Base-by-base conservation (phyloP, 2,329 filamentous ascomycete genomes). In the Fusarium coffeatum region DNA sequence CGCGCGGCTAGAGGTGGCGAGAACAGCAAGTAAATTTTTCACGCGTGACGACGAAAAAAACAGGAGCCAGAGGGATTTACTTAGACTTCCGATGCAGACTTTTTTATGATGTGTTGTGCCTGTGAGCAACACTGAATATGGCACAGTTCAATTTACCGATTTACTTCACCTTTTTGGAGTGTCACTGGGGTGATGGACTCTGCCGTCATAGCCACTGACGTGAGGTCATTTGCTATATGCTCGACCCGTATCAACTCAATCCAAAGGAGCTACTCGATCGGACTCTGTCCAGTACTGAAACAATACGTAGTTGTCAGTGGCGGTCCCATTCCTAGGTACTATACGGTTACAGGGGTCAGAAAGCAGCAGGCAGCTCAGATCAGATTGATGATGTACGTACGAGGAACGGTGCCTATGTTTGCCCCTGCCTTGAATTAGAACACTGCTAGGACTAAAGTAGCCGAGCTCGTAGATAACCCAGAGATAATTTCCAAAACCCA, bases 11-110 rank as follows among this genome's bases (percentile, higher is more conserved):
- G 28, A 40, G 49, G 67, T 70, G 67, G 67, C 67, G 46, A 70
- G 34, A 55, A 46, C 10, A 23, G 28, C 25, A 54, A 62, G 51
- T 28, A 43, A 59, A 54, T 40, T 69, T 68, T 56, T 61, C 41
- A 55, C 49, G 51, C 55, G 41, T 68, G 46, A 55, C 46, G 22
- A 43, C 22, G 22, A 37, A 61, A 40, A 22, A 46, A 27, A 37
- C 34, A 41, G 22, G 22, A 45, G 40, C 32, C 30, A 43, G 47
- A 63, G 37, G 46, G 50, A 27, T 22, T 15, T 15, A 37, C 49
- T 67, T 70, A 59, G 67, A 62, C 67, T 66, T 54, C 67, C 66
- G 34, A 53, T 37, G 46, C 61, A 70, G 62, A 69, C 32, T 37
- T 50, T 37, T 25, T 50, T 25, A 23, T 27, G 18, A 11, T 28